Evolutionary conservation across 192 early-diverging fungal species (phyloP), one percentile per base, ranked within the genome.

Genomic region (Coemansia sp.): DNA sequence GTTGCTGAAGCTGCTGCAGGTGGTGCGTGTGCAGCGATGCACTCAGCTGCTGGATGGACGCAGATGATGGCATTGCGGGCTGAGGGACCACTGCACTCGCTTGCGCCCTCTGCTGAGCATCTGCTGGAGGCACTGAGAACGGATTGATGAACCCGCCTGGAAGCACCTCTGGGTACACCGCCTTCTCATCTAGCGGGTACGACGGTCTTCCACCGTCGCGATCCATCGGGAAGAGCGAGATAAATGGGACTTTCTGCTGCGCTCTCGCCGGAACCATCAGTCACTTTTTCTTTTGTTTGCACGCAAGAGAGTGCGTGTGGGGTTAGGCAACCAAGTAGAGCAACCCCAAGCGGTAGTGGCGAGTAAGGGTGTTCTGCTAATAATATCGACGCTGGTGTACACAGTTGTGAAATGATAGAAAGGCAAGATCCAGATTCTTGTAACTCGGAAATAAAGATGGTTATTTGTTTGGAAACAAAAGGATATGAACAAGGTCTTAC

Each of bases 21-120:
- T 65, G 33, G 23, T 62, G 38, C 35, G 68, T 55, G 13, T 62
- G 53, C 19, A 62, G 19, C 19, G 53, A 58, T 58, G 66, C 66
- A 44, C 21, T 23, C 47, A 65, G 57, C 70, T 66, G 53, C 32
- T 53, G 63, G 61, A 72, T 66, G 58, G 70, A 59, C 11, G 49
- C 65, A 38, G 65, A 38, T 57, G 65, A 67, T 7, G 49, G 23
- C 38, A 57, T 62, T 46, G 28, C 52, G 11, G 52, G 52, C 52
- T 55, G 52, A 55, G 52, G 26, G 14, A 28, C 52, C n/a, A 30
- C 52, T 21, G 52, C 52, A 32, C 16, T 32, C 23, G 52, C 28
- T 13, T 55, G 28, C 52, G 6, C 17, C 52, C 52, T 32, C 28
- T 55, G 52, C 52, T 55, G 26, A 30, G 52, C 52, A 14, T 32